phyloP scores from a whole-genome alignment of 2,329 filamentous ascomycete genomes.

The Westerdykella sp. region DNA sequence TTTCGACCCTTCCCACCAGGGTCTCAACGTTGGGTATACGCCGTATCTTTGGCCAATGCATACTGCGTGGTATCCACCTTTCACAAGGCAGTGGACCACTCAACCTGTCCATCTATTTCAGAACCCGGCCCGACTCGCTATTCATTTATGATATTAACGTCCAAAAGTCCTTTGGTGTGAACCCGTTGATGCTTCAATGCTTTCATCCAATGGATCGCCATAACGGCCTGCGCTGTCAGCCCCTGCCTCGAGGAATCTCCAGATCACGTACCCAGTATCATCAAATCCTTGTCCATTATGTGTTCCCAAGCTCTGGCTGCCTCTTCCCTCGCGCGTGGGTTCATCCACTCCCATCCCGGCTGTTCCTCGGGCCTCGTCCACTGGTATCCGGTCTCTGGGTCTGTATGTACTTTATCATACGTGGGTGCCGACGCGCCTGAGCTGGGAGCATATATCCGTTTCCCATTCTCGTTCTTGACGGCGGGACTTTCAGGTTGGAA shows the following conservation, averaged over 20 bases:
- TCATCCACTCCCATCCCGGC: constrained; percentile 37
- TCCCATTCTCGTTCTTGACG: constrained; percentile 34
- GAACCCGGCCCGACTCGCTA: too few species aligned
- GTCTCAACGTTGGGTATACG: too few species aligned
- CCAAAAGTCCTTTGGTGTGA: too few species aligned
- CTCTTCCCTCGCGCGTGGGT: constrained; percentile 32
- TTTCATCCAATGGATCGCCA: constrained; percentile 33
- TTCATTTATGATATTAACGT: too few species aligned
- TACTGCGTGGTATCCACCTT: too few species aligned
- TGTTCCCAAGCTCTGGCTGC: constrained; percentile 28
- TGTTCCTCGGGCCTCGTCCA: constrained; percentile 34
- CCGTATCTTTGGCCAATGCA: too few species aligned
- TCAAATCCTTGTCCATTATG: constrained; percentile 29
- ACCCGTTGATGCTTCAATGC: constrained; percentile 1
- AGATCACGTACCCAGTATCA: constrained; percentile 29
- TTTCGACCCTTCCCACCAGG: too few species aligned
- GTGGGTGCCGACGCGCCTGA: neutral
- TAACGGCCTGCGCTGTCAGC: constrained; percentile 26
- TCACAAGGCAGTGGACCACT: too few species aligned
- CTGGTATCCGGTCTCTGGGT: constrained; percentile 31
- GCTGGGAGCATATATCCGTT: constrained; percentile 22
- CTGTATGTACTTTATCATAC: constrained; percentile 14
- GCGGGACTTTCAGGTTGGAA: constrained; percentile 14
- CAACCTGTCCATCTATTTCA: too few species aligned
- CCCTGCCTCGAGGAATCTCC: neutral